Conservation (phyloP, 2,329 filamentous ascomycete species). For the Rhinocladiella similis region DNA sequence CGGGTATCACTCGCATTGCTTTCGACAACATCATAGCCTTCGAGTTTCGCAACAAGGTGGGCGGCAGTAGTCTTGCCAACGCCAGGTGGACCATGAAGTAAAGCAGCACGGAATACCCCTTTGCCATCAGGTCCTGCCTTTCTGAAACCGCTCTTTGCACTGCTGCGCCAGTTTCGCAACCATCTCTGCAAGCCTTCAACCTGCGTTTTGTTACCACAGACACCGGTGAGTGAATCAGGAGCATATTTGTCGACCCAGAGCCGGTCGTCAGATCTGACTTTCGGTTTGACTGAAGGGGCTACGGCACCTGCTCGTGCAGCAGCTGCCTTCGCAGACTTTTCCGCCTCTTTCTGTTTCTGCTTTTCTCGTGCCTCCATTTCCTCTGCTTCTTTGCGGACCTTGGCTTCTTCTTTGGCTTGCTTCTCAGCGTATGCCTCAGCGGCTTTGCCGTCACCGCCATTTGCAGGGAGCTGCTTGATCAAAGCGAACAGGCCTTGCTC, state of each 20-base stretch:
- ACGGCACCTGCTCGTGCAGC: slow-evolving; percentile 41
- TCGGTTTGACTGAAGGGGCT: slow-evolving; percentile 41
- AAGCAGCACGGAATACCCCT: slow-evolving; percentile 82
- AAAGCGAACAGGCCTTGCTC: slow-evolving; percentile 89
- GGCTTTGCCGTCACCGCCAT: slow-evolving; percentile 84
- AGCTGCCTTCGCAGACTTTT: slow-evolving; percentile 44
- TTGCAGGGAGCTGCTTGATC: slow-evolving; percentile 76
- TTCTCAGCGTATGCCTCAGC: slow-evolving; percentile 84
- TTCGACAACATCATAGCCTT: slow-evolving; percentile 91
- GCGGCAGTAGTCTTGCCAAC: slow-evolving; percentile 98
- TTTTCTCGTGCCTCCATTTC: slow-evolving; percentile 86
- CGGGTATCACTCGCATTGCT: slow-evolving; percentile 93
- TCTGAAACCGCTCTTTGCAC: slow-evolving; percentile 78
- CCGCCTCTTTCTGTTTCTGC: slow-evolving; percentile 45
- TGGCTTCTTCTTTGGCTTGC: slow-evolving; percentile 78
- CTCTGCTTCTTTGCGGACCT: slow-evolving; percentile 74
- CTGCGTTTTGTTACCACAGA: slow-evolving; percentile 88
- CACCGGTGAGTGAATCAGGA: slow-evolving; percentile 77
- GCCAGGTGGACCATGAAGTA: slow-evolving; percentile 91
- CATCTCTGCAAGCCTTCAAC: slow-evolving; percentile 89
- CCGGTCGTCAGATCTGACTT: slow-evolving; percentile 56
- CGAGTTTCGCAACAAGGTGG: slow-evolving; percentile 87
- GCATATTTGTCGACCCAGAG: slow-evolving; percentile 97
- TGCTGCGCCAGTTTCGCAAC: slow-evolving; percentile 79
- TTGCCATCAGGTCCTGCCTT: slow-evolving; percentile 80